phyloP scores from a whole-genome alignment of 2,329 filamentous ascomycete genomes.

The Karstenula rhodostoma region DNA sequence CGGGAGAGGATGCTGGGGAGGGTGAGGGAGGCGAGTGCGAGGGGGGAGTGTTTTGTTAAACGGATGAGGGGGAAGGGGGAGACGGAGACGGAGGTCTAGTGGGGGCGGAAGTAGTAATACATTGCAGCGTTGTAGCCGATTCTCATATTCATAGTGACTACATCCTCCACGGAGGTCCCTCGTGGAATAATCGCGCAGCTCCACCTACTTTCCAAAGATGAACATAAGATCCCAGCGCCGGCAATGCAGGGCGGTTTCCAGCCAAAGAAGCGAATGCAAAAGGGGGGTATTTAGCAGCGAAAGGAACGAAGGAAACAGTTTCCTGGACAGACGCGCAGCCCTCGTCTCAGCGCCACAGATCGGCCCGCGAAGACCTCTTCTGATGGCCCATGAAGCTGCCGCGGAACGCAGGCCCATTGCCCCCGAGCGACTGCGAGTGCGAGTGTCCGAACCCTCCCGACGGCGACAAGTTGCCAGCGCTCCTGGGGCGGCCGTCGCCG shows the following conservation, averaged over 20 bases:
- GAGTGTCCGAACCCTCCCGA: constrained; percentile 33
- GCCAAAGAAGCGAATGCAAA: constrained; percentile 9
- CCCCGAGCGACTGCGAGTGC: constrained; percentile 37
- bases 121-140: not conserved
- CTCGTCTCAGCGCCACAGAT: constrained; percentile 46
- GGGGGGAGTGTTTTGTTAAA: constrained; percentile 9
- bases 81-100: not conserved
- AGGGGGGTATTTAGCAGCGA: constrained; percentile 13
- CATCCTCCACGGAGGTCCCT: not conserved
- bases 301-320: constrained; percentile 2
- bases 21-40: constrained; percentile 10
- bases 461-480: constrained; percentile 40
- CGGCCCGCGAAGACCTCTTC: constrained; percentile 45
- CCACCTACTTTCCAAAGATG: not conserved
- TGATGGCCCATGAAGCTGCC: constrained; percentile 46
- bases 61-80: not conserved
- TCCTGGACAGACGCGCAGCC: not conserved
- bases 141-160: not conserved
- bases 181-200: not conserved
- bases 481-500: constrained; percentile 42
- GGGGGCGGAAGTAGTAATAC: not conserved
- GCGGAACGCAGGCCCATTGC: constrained; percentile 23
- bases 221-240: not conserved
- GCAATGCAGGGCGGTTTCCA: constrained; percentile 2
- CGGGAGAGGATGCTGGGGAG: constrained; percentile 10